Conservation (phyloP, 1,284 basidiomycete genomes). For the Schizophyllum commune region DNA sequence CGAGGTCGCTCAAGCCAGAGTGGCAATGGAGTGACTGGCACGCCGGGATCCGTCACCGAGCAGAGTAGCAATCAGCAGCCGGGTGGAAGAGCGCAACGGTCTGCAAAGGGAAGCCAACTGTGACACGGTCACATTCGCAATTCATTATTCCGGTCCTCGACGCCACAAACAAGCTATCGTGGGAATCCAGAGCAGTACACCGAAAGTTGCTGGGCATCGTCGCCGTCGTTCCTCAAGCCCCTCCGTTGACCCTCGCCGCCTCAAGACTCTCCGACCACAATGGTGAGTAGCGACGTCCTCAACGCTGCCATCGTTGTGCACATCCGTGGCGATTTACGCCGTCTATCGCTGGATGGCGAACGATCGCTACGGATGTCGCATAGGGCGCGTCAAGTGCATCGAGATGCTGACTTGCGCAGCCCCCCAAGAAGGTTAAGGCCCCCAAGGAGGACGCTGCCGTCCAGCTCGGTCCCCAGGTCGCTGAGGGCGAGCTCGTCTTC, state of each 20-base stretch:
- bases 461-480: constrained; percentile 88
- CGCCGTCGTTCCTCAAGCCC: not conserved
- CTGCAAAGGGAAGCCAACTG: too few relatives aligned
- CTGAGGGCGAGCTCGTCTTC: constrained; percentile 92
- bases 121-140: too few relatives aligned
- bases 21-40: too few relatives aligned
- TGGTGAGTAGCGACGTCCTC: not conserved
- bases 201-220: not conserved
- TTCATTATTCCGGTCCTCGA: not conserved
- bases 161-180: not conserved
- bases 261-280: not conserved
- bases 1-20: too few relatives aligned
- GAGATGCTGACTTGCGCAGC: constrained; percentile 29
- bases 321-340: not conserved
- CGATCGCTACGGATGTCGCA: not conserved
- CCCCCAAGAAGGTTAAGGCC: constrained; percentile 71
- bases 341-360: not conserved
- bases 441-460: constrained; percentile 76
- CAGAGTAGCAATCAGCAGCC: too few relatives aligned
- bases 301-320: not conserved
- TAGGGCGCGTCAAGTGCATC: not conserved
- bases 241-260: not conserved
- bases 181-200: not conserved
- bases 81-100: too few relatives aligned
- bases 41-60: too few relatives aligned